These are phyloP conservation scores for Xylaria telfairii DNA, from an alignment of 495 filamentous ascomycete species.

Conservation along the genomic window DNA sequence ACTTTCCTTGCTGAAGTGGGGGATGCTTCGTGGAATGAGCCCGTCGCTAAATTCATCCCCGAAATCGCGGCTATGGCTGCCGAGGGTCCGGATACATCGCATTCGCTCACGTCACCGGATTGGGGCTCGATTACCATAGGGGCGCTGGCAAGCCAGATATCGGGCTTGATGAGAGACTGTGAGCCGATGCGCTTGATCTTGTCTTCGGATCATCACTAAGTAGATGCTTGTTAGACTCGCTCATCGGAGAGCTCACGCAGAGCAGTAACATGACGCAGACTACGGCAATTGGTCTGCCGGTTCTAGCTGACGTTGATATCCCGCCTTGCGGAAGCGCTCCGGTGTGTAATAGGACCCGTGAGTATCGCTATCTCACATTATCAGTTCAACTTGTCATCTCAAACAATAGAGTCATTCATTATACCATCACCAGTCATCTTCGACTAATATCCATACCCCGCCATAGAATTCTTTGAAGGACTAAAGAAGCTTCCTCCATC, in stretches of 20 bases:
- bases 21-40: constrained; percentile 45
- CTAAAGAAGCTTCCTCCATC: constrained; percentile 44
- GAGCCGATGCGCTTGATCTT: constrained; percentile 6
- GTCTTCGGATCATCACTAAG: constrained; percentile 8
- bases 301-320: constrained; percentile 49
- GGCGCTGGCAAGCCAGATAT: constrained; percentile 58
- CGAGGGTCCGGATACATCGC: constrained; percentile 46
- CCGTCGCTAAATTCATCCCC: constrained; percentile 59
- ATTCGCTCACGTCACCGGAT: constrained; percentile 45
- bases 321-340: constrained; percentile 50
- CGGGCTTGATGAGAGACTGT: constrained; percentile 56
- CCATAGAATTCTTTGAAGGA: constrained; percentile 47
- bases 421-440: constrained; percentile 5
- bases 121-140: constrained; percentile 65
- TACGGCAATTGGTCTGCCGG: constrained; percentile 40
- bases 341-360: constrained; percentile 41
- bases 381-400: not conserved
- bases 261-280: constrained; percentile 36
- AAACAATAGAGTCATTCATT: too few species aligned
- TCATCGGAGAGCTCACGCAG: constrained; percentile 49
- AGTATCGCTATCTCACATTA: not conserved
- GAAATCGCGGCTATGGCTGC: constrained; percentile 52
- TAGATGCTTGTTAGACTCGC: constrained; percentile 43
- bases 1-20: constrained; percentile 48
- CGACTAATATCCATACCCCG: not conserved